Conservation (phyloP, 2,329 filamentous ascomycete genomes). For the Fusarium xylarioides region DNA sequence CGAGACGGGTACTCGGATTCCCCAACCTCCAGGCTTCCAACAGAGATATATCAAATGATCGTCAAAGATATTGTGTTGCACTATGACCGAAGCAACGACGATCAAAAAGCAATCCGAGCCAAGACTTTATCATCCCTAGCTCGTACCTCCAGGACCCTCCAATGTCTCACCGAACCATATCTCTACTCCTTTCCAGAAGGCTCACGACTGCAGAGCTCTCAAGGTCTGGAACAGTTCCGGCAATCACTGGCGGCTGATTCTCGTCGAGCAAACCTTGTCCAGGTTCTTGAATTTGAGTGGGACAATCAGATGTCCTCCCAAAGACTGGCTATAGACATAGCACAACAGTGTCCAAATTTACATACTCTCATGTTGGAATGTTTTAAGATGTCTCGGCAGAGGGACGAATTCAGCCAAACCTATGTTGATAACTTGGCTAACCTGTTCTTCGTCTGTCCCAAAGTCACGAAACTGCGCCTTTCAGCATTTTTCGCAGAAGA, state of each 20-base stretch:
- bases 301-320: background rate
- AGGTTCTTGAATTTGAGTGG: background rate
- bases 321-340: background rate
- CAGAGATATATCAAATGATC: background rate
- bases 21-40: background rate
- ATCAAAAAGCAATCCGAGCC: background rate
- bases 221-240: background rate
- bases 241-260: conserved; percentile 2
- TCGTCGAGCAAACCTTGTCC: background rate
- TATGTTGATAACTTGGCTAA: background rate
- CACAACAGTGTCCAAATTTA: conserved; percentile 11
- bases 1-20: accelerated
- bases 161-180: background rate
- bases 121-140: conserved; percentile 14
- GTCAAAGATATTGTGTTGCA: background rate
- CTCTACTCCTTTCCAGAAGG: conserved; percentile 1
- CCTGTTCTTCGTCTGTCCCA: background rate
- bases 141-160: background rate
- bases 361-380: background rate
- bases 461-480: background rate
- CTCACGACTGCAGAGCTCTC: background rate
- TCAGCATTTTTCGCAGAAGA: accelerated
- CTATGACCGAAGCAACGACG: background rate
- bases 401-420: background rate
- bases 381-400: accelerated